Base-by-base conservation (phyloP, 2,329 filamentous ascomycete species). In the Microdochium bolleyi region DNA sequence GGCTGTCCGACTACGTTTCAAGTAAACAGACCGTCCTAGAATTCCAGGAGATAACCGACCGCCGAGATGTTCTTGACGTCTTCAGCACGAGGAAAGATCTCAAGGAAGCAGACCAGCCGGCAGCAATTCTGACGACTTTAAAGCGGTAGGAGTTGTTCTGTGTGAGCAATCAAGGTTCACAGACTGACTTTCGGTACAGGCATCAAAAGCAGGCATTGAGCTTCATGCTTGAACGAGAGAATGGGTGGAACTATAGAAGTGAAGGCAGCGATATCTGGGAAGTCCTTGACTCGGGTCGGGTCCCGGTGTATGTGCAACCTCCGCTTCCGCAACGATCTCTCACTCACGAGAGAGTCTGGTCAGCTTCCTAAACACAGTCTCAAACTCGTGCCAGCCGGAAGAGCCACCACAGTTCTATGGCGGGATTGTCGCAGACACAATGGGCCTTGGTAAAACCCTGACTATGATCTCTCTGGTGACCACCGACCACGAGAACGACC, bases 401-500 rank as follows among this genome's bases (percentile, higher is more conserved):
- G 49, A 52, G 19, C 61, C 58, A 13, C 16, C 48, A 9, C 7
- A 51, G 13, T 63, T 61, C 49, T 44, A 51, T 38, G 63, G 63
- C 30, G 62, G 63, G 5, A 57, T 64, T 21, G 38, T 64, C 16
- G 62, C 62, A 7, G 64, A 66, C 48, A 50, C 56, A 1, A 66
- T 64, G 64, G 64, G 64, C 16, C 53, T 66, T 7, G 64, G 64
- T 2, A 66, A 66, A 50, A 58, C 62, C 3, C 51, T 61, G 7
- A 62, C 52, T 3, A 60, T 63, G 54, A 56, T 65, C 8, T 51
- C 61, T 13, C 51, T 66, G 3, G 55, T 66, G 19, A 62, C 60
- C 10, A 52, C 51, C n/a, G 58, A 63, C 49, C 19, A 19, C 9
- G 24, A 51, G 14, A 9, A 19, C 19, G 16, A 13, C 7, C 10